Percentiles rank a stretch among this genome's conserved stretches.
phyloP scores from a whole-genome alignment of 768 basidiomycete species.

The Boletus speciosus region DNA sequence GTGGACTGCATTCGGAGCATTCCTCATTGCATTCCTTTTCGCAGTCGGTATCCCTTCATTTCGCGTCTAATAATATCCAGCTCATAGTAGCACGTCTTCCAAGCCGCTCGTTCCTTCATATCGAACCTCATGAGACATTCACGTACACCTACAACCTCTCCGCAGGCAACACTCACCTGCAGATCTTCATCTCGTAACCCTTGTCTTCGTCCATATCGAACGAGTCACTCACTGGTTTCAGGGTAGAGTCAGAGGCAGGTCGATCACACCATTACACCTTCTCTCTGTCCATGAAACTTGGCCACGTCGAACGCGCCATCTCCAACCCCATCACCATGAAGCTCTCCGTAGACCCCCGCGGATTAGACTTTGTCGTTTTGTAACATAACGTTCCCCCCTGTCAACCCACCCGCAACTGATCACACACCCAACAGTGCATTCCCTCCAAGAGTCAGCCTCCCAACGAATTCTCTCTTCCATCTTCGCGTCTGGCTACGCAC shows the following conservation, averaged over 20 bases:
- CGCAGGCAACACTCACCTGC: constrained; percentile 41
- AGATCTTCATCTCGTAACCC: constrained; percentile 52
- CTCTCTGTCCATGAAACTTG: constrained; percentile 50
- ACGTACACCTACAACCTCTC: constrained; percentile 49
- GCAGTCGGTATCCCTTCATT: constrained; percentile 12
- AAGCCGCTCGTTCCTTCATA: constrained; percentile 24
- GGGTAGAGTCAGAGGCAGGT: constrained; percentile 29
- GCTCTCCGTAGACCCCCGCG: constrained; percentile 50
- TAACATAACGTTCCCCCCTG: constrained; percentile 27
- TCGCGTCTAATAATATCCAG: not conserved
- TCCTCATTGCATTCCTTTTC: not conserved
- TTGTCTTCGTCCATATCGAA: not conserved
- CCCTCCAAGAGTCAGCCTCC: constrained; percentile 55
- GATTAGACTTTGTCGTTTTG: constrained; percentile 62
- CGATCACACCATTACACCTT: constrained; percentile 44
- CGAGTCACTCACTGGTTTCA: constrained; percentile 13
- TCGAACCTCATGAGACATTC: constrained; percentile 20
- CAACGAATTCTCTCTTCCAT: constrained; percentile 51
- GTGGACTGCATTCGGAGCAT: constrained; percentile 9
- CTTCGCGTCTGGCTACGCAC: constrained; percentile 64
- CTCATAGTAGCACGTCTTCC: constrained; percentile 5
- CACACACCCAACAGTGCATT: constrained; percentile 40
- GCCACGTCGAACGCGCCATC: constrained; percentile 53
- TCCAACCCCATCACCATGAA: constrained; percentile 45
- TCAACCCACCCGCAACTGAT: not conserved